Evolutionary conservation across 2,329 filamentous ascomycete species (phyloP), one percentile per base, ranked within the genome.

Genomic region (Trichoderma simmonsii): DNA sequence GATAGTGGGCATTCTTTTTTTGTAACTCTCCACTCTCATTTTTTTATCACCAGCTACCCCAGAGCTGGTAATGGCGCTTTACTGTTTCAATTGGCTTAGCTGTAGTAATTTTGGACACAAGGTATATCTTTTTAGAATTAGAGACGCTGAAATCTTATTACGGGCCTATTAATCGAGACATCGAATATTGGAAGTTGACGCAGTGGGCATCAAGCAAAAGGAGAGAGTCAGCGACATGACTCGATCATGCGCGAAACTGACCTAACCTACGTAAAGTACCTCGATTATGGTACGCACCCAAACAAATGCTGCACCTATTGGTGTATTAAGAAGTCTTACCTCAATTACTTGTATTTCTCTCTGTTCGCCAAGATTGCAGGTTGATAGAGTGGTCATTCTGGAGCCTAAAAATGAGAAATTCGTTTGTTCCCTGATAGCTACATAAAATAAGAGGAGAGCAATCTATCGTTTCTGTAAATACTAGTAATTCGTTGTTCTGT

Each of bases 1-100:
- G 63, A 71, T 73, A 71, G 68, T 62, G 68, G 68, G 68, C 72
- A 73, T 61, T 51, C 57, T 73, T 71, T 71, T 71, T 71, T 71
- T 14, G 1, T 8, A 36, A 36, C 39, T 43, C 39, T 30, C 32
- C 8, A 5, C 7, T 24, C 12, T 1, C 18, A 3, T 15, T 39
- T 66, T 15, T 15, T 26, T n/a, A 6, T 36, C 7, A 9, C 15
- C 48, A 11, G 15, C 28, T 51, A 18, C 43, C 9, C 43, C 18
- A 51, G 43, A 21, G 43, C 14, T 24, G 9, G n/a, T 54, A 54
- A 2, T 7, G n/a, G 7, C 15, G 3, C 3, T n/a, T n/a, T 4
- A 24, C 4, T 24, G 3, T 36, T 21, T 60, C 8, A 57, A n/a
- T 30, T 57, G 26, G 39, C 39, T 9, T 43, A 18, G 5, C n/a